Percentiles rank a stretch among this genome's conserved stretches.
phyloP scores from a whole-genome alignment of 23 red algal genomes.

The Gracilaria domingensis region DNA sequence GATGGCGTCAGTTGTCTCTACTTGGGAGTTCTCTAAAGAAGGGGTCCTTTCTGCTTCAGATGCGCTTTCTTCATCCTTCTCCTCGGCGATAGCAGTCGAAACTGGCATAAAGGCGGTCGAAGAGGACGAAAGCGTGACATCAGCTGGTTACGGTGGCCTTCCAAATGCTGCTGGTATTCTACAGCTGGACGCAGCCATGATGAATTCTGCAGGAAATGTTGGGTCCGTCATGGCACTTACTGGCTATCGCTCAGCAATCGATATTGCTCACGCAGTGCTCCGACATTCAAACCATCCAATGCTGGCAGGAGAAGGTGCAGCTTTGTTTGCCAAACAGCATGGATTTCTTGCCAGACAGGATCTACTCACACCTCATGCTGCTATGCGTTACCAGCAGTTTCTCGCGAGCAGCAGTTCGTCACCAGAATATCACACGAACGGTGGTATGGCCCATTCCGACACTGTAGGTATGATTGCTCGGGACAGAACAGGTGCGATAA shows the following conservation, averaged over 20 bases:
- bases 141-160: constrained; percentile 93
- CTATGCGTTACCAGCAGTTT: constrained; percentile 34
- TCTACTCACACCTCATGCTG: constrained; percentile 38
- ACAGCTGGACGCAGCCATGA: constrained; percentile 87
- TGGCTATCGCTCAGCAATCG: constrained; percentile 72
- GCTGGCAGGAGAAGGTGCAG: constrained; percentile 76
- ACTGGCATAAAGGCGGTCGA: constrained; percentile 80
- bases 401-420: background rate
- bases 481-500: constrained; percentile 56
- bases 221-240: constrained; percentile 82
- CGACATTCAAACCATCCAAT: constrained; percentile 61
- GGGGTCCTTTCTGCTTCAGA: constrained; percentile 27
- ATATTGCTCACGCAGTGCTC: constrained; percentile 71
- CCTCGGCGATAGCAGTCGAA: constrained; percentile 58
- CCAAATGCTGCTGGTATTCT: constrained; percentile 77
- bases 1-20: constrained; percentile 54
- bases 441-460: constrained; percentile 75
- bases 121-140: constrained; percentile 71
- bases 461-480: constrained; percentile 88
- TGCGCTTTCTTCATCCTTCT: constrained; percentile 12
- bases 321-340: constrained; percentile 62
- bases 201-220: constrained; percentile 42
- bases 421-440: background rate
- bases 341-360: constrained; percentile 31
- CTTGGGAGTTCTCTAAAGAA: constrained; percentile 49